phyloP scores from a whole-genome alignment of 2,329 filamentous ascomycete genomes.

The Claviceps humidiphila region DNA sequence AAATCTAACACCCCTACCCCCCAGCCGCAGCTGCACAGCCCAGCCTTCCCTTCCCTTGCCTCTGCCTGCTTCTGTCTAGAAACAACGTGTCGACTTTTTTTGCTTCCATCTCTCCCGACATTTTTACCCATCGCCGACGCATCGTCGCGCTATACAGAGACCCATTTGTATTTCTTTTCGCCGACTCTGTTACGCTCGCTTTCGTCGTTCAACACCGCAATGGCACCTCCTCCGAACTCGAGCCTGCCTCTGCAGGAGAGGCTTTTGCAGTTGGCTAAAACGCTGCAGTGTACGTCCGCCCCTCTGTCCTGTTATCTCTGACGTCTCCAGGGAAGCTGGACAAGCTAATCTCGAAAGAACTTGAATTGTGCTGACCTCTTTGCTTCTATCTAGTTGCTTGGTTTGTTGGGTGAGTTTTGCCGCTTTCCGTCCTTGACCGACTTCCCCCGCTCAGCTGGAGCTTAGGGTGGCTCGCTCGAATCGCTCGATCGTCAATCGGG shows the following conservation, averaged over 20 bases:
- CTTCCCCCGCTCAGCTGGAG: background rate
- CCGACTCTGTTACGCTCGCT: background rate
- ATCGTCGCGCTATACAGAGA: background rate
- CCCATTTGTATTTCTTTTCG: background rate
- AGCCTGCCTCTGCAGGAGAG: conserved; percentile 60
- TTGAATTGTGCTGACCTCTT: conserved; percentile 20
- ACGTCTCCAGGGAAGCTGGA: background rate
- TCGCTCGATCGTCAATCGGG: background rate
- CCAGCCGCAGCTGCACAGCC: background rate
- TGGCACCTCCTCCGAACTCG: conserved; percentile 55
- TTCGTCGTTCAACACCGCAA: conserved; percentile 1
- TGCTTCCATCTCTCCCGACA: background rate
- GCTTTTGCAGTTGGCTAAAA: conserved; percentile 67
- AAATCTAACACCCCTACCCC: no score
- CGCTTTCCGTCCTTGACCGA: conserved; percentile 6
- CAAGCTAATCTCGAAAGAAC: background rate
- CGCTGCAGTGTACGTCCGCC: conserved; percentile 67
- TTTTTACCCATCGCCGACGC: background rate
- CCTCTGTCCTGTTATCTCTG: background rate
- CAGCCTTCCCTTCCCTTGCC: background rate
- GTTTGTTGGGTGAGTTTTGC: conserved; percentile 60
- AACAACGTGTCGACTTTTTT: background rate
- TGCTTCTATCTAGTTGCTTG: conserved; percentile 47
- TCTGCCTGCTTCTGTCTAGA: background rate
- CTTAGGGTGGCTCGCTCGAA: background rate